Evolutionary conservation across 257 asterid species (phyloP), one percentile per base, ranked within the genome.

Genomic region (Paraleonurus japonicus): DNA sequence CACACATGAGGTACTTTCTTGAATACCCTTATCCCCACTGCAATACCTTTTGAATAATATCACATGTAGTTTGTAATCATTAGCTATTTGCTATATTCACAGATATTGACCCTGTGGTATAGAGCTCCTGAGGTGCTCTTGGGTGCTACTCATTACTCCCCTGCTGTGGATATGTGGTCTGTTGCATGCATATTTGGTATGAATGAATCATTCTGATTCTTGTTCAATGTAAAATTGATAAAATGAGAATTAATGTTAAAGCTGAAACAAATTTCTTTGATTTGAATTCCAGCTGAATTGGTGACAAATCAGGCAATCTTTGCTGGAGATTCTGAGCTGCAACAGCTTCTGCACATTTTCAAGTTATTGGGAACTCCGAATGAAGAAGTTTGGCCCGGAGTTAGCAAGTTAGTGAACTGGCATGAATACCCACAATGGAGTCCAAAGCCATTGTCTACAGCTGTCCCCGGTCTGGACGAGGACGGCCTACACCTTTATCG

Each of bases 121-220:
- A 88, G 99, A 80, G 99, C 99, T 76, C 99, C 99, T 53, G 99
- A 95, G 83, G 98, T 95, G 58, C 97, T 92, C 48, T 73, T 95
- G 83, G 99, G 99, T 50, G 90, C 96, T 12, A 90, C 98, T 5
- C 98, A 92, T 75, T 95, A 95, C 87, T 89, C 99, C 16, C 92
- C 98, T 62, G 98, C 90, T 23, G 98, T 95, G 51, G 99, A 95
- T 80, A 90, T 90, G 85, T 95, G 99, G 98, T 95, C 98, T 47
- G 98, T 95, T 43, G 99, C 88, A 41, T 90, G 98, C 73, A 92
- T 95, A 76, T 95, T 95, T 79, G 99, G 99, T 92, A 93, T 16
- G 78, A 11, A 65, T 48, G 50, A 3, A 54, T 66, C 41, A 32
- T 64, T 13, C 28, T 26, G 1, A 54, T 59, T 8, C 55, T 22